Percentiles rank a stretch among this genome's conserved stretches.
Conservation (phyloP, 2,329 filamentous ascomycete genomes). For the Tricladium varicosporioides region DNA sequence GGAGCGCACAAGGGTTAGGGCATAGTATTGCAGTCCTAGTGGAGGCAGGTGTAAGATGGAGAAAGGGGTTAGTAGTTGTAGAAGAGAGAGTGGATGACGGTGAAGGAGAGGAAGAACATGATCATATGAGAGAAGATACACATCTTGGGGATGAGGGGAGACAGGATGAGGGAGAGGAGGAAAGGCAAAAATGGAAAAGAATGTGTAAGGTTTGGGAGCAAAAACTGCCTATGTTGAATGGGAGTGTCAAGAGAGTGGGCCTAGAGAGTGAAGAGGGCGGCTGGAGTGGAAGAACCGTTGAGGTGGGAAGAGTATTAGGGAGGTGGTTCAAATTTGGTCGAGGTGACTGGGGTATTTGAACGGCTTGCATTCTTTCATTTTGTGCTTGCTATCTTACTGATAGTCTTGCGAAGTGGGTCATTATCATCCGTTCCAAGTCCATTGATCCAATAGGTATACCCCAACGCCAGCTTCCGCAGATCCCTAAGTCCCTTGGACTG, state of each 20-base stretch:
- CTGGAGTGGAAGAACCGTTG: conserved; percentile 58
- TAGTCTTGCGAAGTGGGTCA: conserved; percentile 16
- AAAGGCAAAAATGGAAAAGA: conserved; percentile 17
- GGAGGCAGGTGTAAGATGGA: conserved; percentile 52
- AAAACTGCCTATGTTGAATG: conserved; percentile 60
- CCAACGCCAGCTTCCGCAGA: conserved; percentile 24
- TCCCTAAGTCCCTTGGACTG: conserved; percentile 3
- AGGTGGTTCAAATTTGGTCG: conserved; percentile 63
- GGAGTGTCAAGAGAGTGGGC: conserved; percentile 45
- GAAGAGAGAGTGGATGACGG: conserved; percentile 42
- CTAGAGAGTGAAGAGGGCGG: conserved; percentile 45
- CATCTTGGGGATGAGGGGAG: no score
- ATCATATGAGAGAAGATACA: no score
- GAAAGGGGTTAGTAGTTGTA: conserved; percentile 45
- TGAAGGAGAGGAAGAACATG: conserved; percentile 27
- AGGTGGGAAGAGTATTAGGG: conserved; percentile 54
- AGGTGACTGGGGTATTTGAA: conserved; percentile 34
- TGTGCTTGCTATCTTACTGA: neutral
- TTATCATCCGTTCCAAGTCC: conserved; percentile 30
- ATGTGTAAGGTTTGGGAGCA: conserved; percentile 43
- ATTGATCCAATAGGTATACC: conserved; percentile 30
- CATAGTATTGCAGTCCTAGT: conserved; percentile 61
- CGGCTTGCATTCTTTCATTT: conserved; percentile 9
- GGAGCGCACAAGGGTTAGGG: conserved; percentile 71
- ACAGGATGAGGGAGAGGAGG: conserved; percentile 7